Percentiles rank a stretch among this genome's conserved stretches.
Evolutionary conservation across 225 moss, liverwort and hornwort species (phyloP).

Genomic region (Rhytidiadelphus loreus): DNA sequence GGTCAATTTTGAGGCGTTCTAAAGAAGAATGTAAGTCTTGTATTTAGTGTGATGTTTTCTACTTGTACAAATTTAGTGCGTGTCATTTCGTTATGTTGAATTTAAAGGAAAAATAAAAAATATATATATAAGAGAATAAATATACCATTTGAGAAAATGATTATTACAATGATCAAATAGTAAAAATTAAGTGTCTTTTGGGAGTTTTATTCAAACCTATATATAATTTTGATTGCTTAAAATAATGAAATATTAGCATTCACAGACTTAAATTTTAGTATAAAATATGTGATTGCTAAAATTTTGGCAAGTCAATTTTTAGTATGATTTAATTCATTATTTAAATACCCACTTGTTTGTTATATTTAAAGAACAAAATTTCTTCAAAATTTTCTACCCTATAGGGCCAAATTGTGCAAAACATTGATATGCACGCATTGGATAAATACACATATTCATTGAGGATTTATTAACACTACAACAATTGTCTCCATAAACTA

Average conservation of each 20-base stretch:
- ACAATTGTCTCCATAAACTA: not conserved
- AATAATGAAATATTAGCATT: not conserved
- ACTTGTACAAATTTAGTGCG: not conserved
- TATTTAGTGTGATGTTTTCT: not conserved
- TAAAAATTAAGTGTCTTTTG: not conserved
- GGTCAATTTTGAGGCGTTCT: not conserved
- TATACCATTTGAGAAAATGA: too few relatives aligned
- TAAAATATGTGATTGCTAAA: not conserved
- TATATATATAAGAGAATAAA: not conserved
- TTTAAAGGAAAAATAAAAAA: not conserved
- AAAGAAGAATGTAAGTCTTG: fast-evolving
- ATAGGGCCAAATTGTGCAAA: not conserved
- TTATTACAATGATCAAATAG: not conserved
- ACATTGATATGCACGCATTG: not conserved
- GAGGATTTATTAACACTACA: not conserved
- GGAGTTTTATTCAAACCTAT: not conserved
- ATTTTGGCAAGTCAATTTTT: not conserved
- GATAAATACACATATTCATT: not conserved
- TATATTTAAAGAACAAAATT: not conserved
- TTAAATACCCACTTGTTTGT: not conserved
- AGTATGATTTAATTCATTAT: not conserved
- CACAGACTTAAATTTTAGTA: too few relatives aligned
- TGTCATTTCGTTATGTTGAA: not conserved
- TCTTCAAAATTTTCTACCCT: not conserved
- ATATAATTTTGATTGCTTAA: not conserved